These are phyloP conservation scores for Apiotrichum akiyoshidainum DNA, from an alignment of 1,284 basidiomycete genomes.

Conservation along the genomic window DNA sequence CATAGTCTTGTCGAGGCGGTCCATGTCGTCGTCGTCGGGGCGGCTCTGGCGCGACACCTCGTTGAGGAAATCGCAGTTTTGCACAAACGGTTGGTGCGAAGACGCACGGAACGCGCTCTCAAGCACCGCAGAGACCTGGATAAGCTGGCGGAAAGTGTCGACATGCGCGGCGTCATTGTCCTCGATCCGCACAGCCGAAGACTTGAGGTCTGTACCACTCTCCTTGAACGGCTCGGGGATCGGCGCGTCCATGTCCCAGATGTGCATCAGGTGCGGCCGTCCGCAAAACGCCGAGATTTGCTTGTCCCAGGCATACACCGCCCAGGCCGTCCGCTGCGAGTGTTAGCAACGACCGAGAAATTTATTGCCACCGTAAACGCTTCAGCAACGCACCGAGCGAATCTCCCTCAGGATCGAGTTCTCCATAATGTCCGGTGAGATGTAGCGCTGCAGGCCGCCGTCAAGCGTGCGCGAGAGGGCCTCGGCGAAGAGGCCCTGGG, in stretches of 20 bases:
- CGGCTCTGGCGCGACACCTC: slow-evolving; percentile 9
- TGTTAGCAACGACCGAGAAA: not conserved
- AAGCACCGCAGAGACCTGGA: slow-evolving; percentile 10
- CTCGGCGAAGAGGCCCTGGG: slow-evolving; percentile 16
- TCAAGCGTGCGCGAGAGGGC: slow-evolving; percentile 12
- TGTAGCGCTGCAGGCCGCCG: slow-evolving; percentile 15
- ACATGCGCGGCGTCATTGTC: slow-evolving; percentile 11
- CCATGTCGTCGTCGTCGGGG: slow-evolving; percentile 10
- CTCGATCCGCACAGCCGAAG: not conserved
- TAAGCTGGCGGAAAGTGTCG: slow-evolving; percentile 11
- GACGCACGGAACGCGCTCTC: slow-evolving; percentile 16
- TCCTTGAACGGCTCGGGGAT: slow-evolving; percentile 17
- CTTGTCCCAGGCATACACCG: slow-evolving; percentile 20
- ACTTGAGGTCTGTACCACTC: not conserved
- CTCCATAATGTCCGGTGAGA: slow-evolving; percentile 2
- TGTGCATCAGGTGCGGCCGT: slow-evolving; percentile 7
- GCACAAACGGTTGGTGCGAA: slow-evolving; percentile 9
- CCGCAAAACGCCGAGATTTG: slow-evolving; percentile 20
- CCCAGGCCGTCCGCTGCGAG: slow-evolving; percentile 15
- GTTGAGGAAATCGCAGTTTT: slow-evolving; percentile 14
- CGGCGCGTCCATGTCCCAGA: slow-evolving; percentile 19
- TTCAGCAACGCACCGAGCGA: slow-evolving; percentile 5
- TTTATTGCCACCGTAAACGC: not conserved
- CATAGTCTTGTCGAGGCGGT: slow-evolving; percentile 13
- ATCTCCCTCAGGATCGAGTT: slow-evolving; percentile 12